Base-by-base conservation (phyloP, 2,329 filamentous ascomycete species). In the Colletotrichum higginsianum region DNA sequence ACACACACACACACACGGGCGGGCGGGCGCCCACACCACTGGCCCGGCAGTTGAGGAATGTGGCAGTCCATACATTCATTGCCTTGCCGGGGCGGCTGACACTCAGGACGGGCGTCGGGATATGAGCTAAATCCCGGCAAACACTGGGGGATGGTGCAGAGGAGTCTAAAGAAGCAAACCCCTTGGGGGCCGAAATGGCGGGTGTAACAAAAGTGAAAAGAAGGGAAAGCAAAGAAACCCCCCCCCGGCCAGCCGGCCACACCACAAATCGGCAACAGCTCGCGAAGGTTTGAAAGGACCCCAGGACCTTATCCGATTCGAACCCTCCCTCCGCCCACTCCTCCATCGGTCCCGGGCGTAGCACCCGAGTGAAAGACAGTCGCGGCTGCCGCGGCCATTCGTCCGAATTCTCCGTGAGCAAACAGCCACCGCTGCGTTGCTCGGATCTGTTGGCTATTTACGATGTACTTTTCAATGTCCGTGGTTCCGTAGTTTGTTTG, bases 21-120 rank as follows among this genome's bases (percentile, higher is more conserved):
- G 5, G 26, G 26, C 26, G 26, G 26, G 26, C 26, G 26, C 26
- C 26, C 26, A 30, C 52, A 21, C 30, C 42, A 35, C 18, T 7
- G 9, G 42, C 44, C 13, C 57, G 42, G 57, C 57, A 61, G 42
- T 61, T 35, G 44, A 61, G 13, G 44, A 61, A 13, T 15, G 44
- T 21, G 15, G 40, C 40, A 30, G 15, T 42, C 44, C 44, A 46
- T 2, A 46, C 16, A 18, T 18, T 9, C 16, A 8, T 18, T 9
- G 44, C 44, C 44, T 46, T 5, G 44, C 44, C 9, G 44, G 5
- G 44, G 16, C 44, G 44, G 46, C n/a, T 49, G 46, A 12, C n/a
- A 23, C 18, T 50, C 1, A 35, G 47, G 21, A 23, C 52, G 50
- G 50, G 16, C 16, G 16, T 35, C 50, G 26, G 49, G 53, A 12